phyloP scores from a whole-genome alignment of 768 basidiomycete species.

The Sarcomyxa edulis region DNA sequence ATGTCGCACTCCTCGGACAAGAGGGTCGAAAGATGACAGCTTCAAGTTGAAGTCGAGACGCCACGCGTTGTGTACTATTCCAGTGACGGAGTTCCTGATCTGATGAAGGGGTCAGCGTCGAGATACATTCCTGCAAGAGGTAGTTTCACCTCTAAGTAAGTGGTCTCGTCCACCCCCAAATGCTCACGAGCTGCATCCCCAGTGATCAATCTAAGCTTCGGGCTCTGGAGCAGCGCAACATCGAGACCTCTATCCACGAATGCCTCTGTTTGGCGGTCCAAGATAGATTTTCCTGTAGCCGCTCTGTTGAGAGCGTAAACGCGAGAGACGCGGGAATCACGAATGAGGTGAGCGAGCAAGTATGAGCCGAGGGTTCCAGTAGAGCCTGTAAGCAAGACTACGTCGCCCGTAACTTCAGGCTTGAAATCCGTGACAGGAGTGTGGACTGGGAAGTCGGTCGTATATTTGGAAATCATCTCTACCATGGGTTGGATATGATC shows the following conservation, averaged over 20 bases:
- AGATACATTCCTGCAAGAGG: neutral
- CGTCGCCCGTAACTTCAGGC: neutral
- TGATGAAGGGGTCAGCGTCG: neutral
- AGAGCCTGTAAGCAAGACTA: constrained; percentile 14
- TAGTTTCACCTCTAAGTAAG: neutral
- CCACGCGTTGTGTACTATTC: neutral
- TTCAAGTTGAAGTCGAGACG: constrained; percentile 2
- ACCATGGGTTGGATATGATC: neutral
- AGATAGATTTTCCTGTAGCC: neutral
- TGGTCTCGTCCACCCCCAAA: constrained; percentile 3
- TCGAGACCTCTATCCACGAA: neutral
- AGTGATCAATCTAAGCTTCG: too few species aligned
- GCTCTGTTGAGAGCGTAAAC: constrained; percentile 17
- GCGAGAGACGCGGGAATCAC: constrained; percentile 5
- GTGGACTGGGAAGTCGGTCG: neutral
- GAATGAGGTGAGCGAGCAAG: constrained; percentile 9
- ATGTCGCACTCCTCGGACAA: neutral
- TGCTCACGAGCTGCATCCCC: neutral
- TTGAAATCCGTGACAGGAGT: neutral
- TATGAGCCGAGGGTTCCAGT: constrained; percentile 14
- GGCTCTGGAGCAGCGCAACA: neutral
- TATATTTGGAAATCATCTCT: constrained; percentile 1
- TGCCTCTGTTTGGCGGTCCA: neutral
- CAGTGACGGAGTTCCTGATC: neutral
- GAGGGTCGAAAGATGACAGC: neutral